phyloP scores from a whole-genome alignment of 495 filamentous ascomycete genomes.

The Aspergillus saccharolyticus region DNA sequence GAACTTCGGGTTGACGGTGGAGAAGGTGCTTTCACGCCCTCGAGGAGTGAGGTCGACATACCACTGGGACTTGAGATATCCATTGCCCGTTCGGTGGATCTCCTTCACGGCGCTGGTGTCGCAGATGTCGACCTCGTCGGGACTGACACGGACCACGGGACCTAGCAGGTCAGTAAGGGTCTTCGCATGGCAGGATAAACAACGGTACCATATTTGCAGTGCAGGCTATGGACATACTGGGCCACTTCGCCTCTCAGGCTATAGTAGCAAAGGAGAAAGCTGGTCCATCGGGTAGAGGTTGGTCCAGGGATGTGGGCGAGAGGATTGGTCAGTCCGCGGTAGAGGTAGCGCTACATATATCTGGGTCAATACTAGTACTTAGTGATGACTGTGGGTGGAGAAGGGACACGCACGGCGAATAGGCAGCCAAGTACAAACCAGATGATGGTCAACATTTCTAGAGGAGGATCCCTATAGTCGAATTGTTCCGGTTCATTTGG shows the following conservation, averaged over 20 bases:
- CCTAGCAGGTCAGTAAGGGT: slow-evolving; percentile 16
- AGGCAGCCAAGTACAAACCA: not conserved
- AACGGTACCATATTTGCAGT: slow-evolving; percentile 18
- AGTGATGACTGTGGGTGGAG: not conserved
- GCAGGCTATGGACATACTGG: slow-evolving; percentile 15
- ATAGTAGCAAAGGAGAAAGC: slow-evolving; percentile 4
- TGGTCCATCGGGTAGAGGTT: slow-evolving; percentile 9
- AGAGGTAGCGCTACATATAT: not conserved
- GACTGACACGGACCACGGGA: slow-evolving; percentile 38
- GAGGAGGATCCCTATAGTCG: not conserved
- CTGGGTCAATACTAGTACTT: not conserved
- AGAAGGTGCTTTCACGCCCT: slow-evolving; percentile 25
- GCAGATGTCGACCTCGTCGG: slow-evolving; percentile 31
- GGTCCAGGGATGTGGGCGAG: slow-evolving; percentile 8
- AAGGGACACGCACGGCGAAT: not conserved
- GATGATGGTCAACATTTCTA: not conserved
- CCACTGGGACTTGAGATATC: slow-evolving; percentile 18
- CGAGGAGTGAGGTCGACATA: slow-evolving; percentile 17
- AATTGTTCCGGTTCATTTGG: too few species aligned
- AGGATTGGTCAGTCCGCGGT: not conserved
- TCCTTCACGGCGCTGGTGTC: slow-evolving; percentile 26
- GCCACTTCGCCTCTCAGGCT: not conserved
- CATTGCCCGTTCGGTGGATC: slow-evolving; percentile 32
- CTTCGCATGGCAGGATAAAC: not conserved
- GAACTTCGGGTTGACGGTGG: slow-evolving; percentile 23